Evolutionary conservation across 2,329 filamentous ascomycete species (phyloP).

Genomic region (Fusarium sp.): DNA sequence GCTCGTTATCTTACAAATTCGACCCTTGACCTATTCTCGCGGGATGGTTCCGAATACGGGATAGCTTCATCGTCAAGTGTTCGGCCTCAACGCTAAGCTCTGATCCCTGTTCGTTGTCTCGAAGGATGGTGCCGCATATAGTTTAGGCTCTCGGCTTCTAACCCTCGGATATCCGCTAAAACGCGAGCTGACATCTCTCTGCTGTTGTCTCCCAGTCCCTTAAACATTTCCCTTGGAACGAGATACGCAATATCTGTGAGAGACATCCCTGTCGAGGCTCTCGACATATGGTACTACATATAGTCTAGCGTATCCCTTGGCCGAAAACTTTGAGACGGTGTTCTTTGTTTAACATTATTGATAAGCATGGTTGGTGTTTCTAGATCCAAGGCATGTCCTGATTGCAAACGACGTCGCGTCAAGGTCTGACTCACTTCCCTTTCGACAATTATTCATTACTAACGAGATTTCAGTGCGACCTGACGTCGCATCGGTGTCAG

Average conservation of each 20-base stretch:
- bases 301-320: not conserved
- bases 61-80: not conserved
- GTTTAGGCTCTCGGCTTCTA: not conserved
- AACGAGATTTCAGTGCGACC: not conserved
- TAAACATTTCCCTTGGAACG: not conserved
- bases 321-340: fast-evolving
- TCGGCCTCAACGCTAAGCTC: not conserved
- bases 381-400: constrained; percentile 7
- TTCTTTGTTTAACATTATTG: fast-evolving
- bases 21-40: not conserved
- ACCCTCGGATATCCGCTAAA: not conserved
- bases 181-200: not conserved
- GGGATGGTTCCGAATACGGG: not conserved
- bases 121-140: not conserved
- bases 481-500: not conserved
- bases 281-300: not conserved
- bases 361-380: constrained; percentile 5
- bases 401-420: constrained; percentile 14
- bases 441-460: fast-evolving
- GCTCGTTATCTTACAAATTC: constrained; percentile 12
- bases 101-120: not conserved
- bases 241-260: fast-evolving
- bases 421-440: not conserved
- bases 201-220: not conserved
- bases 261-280: not conserved